Evolutionary conservation across 164 flowering plant genomes (phyloP).

Genomic region (Cinnamomum micranthum): DNA sequence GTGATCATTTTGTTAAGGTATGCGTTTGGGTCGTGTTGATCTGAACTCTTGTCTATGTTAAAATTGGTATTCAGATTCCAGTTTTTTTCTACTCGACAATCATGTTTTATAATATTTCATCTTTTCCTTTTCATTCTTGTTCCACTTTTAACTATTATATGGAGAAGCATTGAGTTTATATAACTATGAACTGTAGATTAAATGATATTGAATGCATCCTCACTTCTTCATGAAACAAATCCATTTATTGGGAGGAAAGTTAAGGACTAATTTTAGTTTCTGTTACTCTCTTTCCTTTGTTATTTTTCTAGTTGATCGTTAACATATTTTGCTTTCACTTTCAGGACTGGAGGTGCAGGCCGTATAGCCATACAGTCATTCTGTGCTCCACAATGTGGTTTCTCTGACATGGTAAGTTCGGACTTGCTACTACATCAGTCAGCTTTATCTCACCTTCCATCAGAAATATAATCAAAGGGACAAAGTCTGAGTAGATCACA

Average conservation of each 20-base stretch:
- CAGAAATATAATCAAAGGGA: background rate
- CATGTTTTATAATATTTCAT: no score
- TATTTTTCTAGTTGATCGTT: background rate
- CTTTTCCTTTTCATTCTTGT: background rate
- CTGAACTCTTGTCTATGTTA: no score
- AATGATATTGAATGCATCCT: background rate
- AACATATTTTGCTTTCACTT: constrained; percentile 5
- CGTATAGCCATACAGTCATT: constrained; percentile 91
- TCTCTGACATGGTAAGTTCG: constrained; percentile 53
- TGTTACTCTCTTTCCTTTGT: background rate
- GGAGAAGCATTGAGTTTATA: background rate
- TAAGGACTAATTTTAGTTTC: background rate
- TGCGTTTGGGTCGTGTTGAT: no score
- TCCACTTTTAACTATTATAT: background rate
- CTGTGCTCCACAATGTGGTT: constrained; percentile 84
- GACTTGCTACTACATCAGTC: constrained; percentile 1
- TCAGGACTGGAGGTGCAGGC: constrained; percentile 52
- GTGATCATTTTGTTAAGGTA: no score
- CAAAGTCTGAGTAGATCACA: background rate
- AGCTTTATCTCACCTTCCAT: background rate
- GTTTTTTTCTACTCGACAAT: background rate
- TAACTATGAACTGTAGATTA: background rate
- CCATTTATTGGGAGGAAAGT: background rate
- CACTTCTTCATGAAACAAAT: background rate
- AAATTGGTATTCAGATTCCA: background rate